Base-by-base conservation (phyloP, 306 rosid genomes). In the Vigna trinervia region DNA sequence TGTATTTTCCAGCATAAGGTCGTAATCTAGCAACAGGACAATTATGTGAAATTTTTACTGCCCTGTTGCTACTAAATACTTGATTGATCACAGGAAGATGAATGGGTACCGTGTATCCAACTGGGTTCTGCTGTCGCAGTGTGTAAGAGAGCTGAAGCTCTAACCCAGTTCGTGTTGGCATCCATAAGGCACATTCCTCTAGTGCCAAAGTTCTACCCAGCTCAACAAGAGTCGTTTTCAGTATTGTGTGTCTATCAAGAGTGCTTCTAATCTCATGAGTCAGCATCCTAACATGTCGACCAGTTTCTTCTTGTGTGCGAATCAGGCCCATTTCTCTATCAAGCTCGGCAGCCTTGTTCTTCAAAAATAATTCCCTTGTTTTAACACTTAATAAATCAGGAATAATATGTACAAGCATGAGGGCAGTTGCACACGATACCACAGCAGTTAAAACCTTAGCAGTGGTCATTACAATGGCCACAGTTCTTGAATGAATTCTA, bases 151-250 rank as follows among this genome's bases (percentile, higher is more conserved):
- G 94, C 83, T 92, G 98, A 88, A 95, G 97, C 87, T 95, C 99
- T 83, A 95, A 87, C 3, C 97, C 98, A 41, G 97, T 86, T 8
- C 96, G 94, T 0, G 97, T 95, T 2, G 99, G 99, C 99, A 95
- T 95, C 99, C 99, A 95, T 58, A 95, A 81, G 34, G 97, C 94
- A 85, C 99, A 95, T 88, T 95, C 99, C 80, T 92, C 99, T 60
- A 95, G 84, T 14, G 85, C 97, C 88, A 95, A 80, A 64, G 97
- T 95, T 81, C 98, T 92, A 56, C 97, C 97, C 73, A 88, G 66
- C 73, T 91, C 96, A 39, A 91, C 76, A 77, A 91, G 91, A 12
- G 96, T 91, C 1, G 93, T 91, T 76, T 87, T 89, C 43, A 91
- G 82, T 82, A 91, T 91, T 32, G 92, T 91, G 51, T 87, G 96